Conservation (phyloP, 139 green algal species). For the Tetraselmis chui region DNA sequence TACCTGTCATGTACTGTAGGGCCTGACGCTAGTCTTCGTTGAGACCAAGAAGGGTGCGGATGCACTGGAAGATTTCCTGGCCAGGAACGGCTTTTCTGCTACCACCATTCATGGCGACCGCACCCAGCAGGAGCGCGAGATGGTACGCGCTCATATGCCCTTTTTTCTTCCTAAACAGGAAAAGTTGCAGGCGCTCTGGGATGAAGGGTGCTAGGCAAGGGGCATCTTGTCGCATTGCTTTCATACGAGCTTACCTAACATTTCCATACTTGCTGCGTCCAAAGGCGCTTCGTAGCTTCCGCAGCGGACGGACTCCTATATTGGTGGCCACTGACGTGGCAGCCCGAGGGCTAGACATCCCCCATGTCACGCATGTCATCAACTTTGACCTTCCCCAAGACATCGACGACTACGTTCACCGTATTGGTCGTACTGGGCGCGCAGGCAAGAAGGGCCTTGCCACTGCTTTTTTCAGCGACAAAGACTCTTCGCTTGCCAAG, state of each 20-base stretch:
- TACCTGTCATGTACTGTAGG: conserved; percentile 25
- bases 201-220: too few relatives aligned
- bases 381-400: conserved; percentile 66
- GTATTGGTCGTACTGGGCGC: conserved; percentile 38
- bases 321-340: conserved; percentile 42
- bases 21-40: conserved; percentile 94
- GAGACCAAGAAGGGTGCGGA: conserved; percentile 97
- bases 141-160: conserved; percentile 25
- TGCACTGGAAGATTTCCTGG: conserved; percentile 87
- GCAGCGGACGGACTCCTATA: conserved; percentile 37
- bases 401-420: conserved; percentile 68
- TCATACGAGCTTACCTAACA: too few relatives aligned
- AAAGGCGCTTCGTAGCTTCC: conserved; percentile 48
- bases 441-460: conserved; percentile 22
- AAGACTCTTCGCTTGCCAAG: conserved; percentile 75
- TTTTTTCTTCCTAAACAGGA: conserved; percentile 24
- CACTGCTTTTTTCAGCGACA: conserved; percentile 57
- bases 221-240: too few relatives aligned
- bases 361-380: conserved; percentile 61
- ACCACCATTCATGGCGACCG: conserved; percentile 45
- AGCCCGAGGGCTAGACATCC: conserved; percentile 48
- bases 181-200: too few relatives aligned
- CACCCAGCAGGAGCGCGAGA: conserved; percentile 10
- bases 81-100: conserved; percentile 71
- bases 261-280: not conserved